Evolutionary conservation across 768 basidiomycete genomes (phyloP).

Genomic region (Russula virescens): DNA sequence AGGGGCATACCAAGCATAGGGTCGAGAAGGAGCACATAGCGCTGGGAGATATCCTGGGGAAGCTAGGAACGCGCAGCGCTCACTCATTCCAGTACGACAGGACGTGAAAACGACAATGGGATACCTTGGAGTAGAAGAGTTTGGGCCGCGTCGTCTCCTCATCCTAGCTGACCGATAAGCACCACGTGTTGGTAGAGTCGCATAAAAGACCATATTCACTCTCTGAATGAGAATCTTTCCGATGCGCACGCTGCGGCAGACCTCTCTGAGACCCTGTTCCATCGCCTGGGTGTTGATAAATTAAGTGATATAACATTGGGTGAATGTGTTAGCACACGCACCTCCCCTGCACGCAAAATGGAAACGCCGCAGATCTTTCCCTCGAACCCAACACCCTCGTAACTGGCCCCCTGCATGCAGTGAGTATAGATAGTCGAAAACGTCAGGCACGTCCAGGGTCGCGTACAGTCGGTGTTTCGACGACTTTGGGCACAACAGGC

Average conservation of each 20-base stretch:
- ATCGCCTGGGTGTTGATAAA: constrained; percentile 57
- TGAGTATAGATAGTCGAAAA: neutral
- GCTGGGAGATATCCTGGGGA: constrained; percentile 84
- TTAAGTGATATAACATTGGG: neutral
- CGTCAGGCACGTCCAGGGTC: neutral
- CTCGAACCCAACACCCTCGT: constrained; percentile 91
- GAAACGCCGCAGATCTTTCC: constrained; percentile 97
- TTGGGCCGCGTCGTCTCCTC: constrained; percentile 93
- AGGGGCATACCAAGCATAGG: constrained; percentile 83
- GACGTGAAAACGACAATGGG: neutral
- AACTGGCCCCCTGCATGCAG: constrained; percentile 57
- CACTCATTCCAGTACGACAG: neutral
- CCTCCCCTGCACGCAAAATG: constrained; percentile 91
- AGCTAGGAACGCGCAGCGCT: constrained; percentile 43
- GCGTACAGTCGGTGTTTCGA: constrained; percentile 74
- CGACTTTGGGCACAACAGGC: constrained; percentile 67
- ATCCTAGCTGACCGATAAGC: constrained; percentile 47
- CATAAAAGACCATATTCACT: constrained; percentile 39
- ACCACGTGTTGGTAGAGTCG: neutral
- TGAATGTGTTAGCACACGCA: constrained; percentile 28
- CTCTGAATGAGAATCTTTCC: constrained; percentile 98
- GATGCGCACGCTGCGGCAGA: constrained; percentile 89
- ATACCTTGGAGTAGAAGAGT: constrained; percentile 83
- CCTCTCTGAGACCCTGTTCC: constrained; percentile 95
- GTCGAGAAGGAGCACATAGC: constrained; percentile 92